Evolutionary conservation across 2,329 filamentous ascomycete species (phyloP), one percentile per base, ranked within the genome.

Genomic region (Sordariomycetes sp.): DNA sequence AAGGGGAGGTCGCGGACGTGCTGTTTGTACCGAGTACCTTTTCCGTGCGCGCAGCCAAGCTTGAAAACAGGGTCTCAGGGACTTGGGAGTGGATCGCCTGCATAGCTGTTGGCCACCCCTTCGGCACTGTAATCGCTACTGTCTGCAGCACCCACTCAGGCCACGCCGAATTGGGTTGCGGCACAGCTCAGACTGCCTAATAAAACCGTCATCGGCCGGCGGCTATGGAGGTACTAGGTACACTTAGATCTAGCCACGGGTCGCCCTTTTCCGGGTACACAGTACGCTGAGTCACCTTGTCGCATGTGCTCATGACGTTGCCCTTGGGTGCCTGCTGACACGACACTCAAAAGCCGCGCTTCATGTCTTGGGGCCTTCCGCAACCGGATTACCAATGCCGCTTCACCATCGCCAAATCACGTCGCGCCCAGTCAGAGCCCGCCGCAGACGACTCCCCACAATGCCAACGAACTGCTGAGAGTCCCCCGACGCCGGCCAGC

Each of bases 281-380:
- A 22, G 46, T 50, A 50, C 46, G 22, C 22, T 55, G 28, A 32
- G 28, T 25, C 20, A 1, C 34, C n/a, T 25, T 37, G 18, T 22
- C 20, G 46, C 46, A 24, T 50, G 46, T 50, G 7, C 50, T 40
- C 56, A 58, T 58, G 56, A 58, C 56, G 56, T 58, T 58, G 51
- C 56, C 56, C 35, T 32, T 58, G 35, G 56, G 50, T 58, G 56
- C 56, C 56, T 58, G 56, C 51, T 58, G 43, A 50, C 55, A 50
- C 40, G n/a, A 46, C 40, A 14, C 40, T 46, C 40, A 16, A 46
- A n/a, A 46, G 40, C 14, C 40, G 40, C 40, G 40, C 40, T 46
- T 46, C 16, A 46, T 4, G 28, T 46, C 40, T 46, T 2, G 6
- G n/a, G 18, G 40, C 40, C 16, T 46, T 46, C 40, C 40, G 16